phyloP scores from a whole-genome alignment of 441 rosid species.

The Isatis lusitanica region DNA sequence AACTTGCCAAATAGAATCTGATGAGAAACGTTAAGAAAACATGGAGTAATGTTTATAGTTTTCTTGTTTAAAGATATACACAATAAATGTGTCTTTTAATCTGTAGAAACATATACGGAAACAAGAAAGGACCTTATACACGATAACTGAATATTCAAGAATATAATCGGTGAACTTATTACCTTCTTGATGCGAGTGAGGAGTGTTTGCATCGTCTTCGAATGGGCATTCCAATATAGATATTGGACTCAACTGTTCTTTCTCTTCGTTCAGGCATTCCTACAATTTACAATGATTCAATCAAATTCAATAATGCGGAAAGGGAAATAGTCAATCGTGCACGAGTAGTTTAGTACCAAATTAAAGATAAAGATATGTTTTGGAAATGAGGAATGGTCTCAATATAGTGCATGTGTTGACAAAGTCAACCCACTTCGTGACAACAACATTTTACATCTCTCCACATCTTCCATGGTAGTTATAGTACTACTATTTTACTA shows the following conservation, averaged over 20 bases:
- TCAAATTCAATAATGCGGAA: neutral
- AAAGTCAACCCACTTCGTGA: constrained; percentile 38
- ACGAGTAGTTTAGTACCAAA: neutral
- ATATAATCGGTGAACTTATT: neutral
- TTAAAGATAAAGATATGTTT: neutral
- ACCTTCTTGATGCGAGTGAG: constrained; percentile 23
- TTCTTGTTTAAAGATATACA: neutral
- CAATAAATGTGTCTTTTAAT: too few species aligned
- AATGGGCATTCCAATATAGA: constrained; percentile 74
- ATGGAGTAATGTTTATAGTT: too few species aligned
- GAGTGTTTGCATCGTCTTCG: constrained; percentile 50
- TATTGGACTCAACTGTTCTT: constrained; percentile 71
- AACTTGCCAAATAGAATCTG: too few species aligned
- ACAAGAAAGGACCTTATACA: neutral
- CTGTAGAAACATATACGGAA: too few species aligned
- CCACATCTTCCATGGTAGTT: neutral
- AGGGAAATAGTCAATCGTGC: neutral
- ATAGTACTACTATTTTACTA: neutral
- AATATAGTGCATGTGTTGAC: neutral
- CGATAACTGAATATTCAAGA: neutral
- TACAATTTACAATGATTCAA: constrained; percentile 16
- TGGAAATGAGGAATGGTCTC: neutral
- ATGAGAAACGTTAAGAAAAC: too few species aligned
- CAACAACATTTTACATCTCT: constrained; percentile 26
- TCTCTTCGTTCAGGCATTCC: constrained; percentile 54